Conservation (phyloP, 495 filamentous ascomycete species). For the Penicillium nucicola region DNA sequence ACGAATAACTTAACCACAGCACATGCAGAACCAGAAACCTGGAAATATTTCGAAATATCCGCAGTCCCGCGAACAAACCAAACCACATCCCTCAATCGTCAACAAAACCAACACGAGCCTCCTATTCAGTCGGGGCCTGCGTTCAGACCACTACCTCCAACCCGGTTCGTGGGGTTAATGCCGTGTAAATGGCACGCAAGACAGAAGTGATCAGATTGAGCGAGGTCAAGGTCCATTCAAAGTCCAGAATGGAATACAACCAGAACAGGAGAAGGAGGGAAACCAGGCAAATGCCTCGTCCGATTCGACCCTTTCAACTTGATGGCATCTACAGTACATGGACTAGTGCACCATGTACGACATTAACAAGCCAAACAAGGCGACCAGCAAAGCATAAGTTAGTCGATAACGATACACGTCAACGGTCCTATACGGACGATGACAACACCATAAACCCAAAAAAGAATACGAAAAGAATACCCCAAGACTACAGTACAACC, state of each 20-base stretch:
- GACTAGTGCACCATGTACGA: no score
- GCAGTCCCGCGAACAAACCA: neutral
- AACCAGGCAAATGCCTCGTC: no score
- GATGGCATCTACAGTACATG: no score
- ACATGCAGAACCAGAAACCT: neutral
- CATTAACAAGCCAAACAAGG: no score
- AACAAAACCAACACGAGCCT: neutral
- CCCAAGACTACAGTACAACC: neutral
- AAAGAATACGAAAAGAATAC: no score
- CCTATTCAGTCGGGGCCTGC: neutral
- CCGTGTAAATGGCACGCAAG: slow-evolving; percentile 4
- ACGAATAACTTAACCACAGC: neutral
- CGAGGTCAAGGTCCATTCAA: neutral
- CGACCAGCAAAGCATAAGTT: no score
- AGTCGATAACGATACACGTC: no score
- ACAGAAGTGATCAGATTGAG: neutral
- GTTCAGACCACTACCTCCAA: slow-evolving; percentile 2
- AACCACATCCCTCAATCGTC: neutral
- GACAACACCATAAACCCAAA: neutral
- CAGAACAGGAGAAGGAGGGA: no score
- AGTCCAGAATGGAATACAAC: neutral
- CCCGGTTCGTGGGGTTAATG: slow-evolving; percentile 3
- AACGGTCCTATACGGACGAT: neutral
- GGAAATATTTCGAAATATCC: neutral
- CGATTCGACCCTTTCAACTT: no score